These are phyloP conservation scores for Erodium trifolium DNA, from an alignment of 441 rosid species.

Conservation along the genomic window DNA sequence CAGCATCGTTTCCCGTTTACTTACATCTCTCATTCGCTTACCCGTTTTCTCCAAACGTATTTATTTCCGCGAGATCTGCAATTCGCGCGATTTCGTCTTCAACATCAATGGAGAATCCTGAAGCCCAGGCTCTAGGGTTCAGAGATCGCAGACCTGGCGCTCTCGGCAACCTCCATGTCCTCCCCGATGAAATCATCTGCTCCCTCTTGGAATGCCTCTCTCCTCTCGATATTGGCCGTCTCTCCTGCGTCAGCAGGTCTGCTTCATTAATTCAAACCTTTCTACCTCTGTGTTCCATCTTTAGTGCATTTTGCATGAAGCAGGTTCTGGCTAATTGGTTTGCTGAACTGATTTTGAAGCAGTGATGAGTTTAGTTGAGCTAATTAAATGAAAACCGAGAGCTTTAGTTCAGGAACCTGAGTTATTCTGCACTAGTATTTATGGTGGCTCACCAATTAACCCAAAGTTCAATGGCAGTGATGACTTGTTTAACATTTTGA, in stretches of 20 bases:
- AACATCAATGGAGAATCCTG: conserved; percentile 35
- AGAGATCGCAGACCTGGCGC: conserved; percentile 65
- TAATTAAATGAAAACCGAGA: background rate
- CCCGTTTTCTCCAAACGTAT: background rate
- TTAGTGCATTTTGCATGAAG: background rate
- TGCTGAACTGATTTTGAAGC: background rate
- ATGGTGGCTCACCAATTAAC: too few species aligned
- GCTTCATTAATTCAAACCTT: background rate
- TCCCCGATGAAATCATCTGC: conserved; percentile 72
- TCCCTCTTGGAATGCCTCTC: conserved; percentile 49
- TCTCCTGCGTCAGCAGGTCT: conserved; percentile 93
- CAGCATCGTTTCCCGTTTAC: background rate
- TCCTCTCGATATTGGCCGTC: conserved; percentile 67
- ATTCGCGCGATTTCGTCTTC: background rate
- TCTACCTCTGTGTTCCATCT: background rate
- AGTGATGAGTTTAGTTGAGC: background rate
- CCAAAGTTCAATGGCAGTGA: too few species aligned
- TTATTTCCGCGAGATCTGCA: background rate
- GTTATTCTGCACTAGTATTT: background rate
- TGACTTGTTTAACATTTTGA: background rate
- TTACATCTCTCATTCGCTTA: background rate
- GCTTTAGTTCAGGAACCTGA: background rate
- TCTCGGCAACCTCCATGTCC: conserved; percentile 52
- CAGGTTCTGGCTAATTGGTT: background rate
- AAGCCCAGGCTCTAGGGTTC: conserved; percentile 19